phyloP scores from a whole-genome alignment of 1,284 basidiomycete genomes.

The Ustilago curta region DNA sequence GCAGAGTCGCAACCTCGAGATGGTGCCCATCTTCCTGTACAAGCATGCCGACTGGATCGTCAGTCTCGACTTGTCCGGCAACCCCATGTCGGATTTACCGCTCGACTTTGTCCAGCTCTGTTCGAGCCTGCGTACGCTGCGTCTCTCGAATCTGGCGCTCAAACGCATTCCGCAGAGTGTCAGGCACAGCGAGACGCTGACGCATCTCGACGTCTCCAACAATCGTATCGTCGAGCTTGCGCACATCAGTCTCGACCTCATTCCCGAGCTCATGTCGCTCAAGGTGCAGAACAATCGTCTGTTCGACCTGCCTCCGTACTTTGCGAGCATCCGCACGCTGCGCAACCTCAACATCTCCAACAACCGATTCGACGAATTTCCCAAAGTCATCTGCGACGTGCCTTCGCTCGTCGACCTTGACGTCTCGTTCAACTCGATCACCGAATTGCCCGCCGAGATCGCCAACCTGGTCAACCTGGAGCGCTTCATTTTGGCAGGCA shows the following conservation, averaged over 20 bases:
- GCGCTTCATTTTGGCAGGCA: slow-evolving; percentile 63
- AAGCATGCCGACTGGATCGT: slow-evolving; percentile 86
- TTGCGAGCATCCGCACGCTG: slow-evolving; percentile 79
- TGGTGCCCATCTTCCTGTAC: slow-evolving; percentile 90
- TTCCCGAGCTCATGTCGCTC: slow-evolving; percentile 80
- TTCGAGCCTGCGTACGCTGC: slow-evolving; percentile 83
- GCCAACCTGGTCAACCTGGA: slow-evolving; percentile 74
- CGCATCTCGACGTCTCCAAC: slow-evolving; percentile 88
- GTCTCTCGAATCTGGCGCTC: slow-evolving; percentile 91
- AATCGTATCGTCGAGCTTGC: slow-evolving; percentile 92
- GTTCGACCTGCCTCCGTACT: slow-evolving; percentile 85
- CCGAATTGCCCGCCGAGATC: slow-evolving; percentile 83
- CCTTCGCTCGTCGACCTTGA: slow-evolving; percentile 84
- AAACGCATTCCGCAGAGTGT: slow-evolving; percentile 91
- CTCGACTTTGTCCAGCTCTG: slow-evolving; percentile 96
- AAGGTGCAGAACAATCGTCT: slow-evolving; percentile 93
- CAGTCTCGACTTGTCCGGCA: slow-evolving; percentile 88
- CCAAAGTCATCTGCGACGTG: slow-evolving; percentile 81
- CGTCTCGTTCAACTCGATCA: slow-evolving; percentile 93
- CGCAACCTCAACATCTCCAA: slow-evolving; percentile 93
- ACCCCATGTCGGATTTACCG: slow-evolving; percentile 95
- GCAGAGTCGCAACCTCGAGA: slow-evolving; percentile 83
- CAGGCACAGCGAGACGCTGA: slow-evolving; percentile 79
- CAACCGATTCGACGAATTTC: slow-evolving; percentile 90
- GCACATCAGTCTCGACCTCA: slow-evolving; percentile 83